Evolutionary conservation across 805 yeast species (phyloP).

Genomic region (Pichia membranifaciens): DNA sequence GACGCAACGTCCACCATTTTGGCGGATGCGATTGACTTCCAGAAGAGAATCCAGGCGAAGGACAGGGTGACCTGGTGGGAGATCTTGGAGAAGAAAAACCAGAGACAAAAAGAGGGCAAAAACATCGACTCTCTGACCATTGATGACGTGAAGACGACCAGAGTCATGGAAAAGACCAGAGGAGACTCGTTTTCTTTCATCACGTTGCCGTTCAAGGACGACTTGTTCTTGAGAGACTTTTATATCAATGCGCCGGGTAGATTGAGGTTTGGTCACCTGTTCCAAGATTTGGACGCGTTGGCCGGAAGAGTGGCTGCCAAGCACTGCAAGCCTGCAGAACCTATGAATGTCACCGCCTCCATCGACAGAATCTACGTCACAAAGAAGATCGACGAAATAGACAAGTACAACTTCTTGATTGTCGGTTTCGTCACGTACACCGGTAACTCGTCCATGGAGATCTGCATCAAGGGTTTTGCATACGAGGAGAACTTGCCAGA

Average conservation of each 20-base stretch:
- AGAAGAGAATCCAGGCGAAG: constrained; percentile 31
- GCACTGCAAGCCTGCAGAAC: constrained; percentile 93
- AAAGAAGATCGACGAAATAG: constrained; percentile 73
- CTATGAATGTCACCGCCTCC: constrained; percentile 91
- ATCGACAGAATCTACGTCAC: constrained; percentile 88
- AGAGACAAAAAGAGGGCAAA: constrained; percentile 68
- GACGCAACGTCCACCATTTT: constrained; percentile 70
- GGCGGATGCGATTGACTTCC: constrained; percentile 53
- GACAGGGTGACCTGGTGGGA: constrained; percentile 77
- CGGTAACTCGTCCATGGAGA: constrained; percentile 93
- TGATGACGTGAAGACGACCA: constrained; percentile 65
- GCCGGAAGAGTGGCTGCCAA: constrained; percentile 92
- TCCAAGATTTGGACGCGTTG: constrained; percentile 89
- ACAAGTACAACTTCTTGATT: constrained; percentile 66
- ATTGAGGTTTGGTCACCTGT: constrained; percentile 84
- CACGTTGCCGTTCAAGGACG: constrained; percentile 77
- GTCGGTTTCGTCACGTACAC: constrained; percentile 96
- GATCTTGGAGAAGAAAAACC: constrained; percentile 69
- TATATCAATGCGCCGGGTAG: constrained; percentile 90
- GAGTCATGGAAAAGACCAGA: constrained; percentile 66
- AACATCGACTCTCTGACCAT: constrained; percentile 65
- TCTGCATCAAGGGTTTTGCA: constrained; percentile 82
- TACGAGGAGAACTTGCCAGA: constrained; percentile 50
- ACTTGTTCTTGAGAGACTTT: constrained; percentile 74
- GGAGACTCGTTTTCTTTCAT: constrained; percentile 69